Evolutionary conservation across 2,329 filamentous ascomycete genomes (phyloP), one percentile per base, ranked within the genome.

Genomic region (Metarhizium brunneum): DNA sequence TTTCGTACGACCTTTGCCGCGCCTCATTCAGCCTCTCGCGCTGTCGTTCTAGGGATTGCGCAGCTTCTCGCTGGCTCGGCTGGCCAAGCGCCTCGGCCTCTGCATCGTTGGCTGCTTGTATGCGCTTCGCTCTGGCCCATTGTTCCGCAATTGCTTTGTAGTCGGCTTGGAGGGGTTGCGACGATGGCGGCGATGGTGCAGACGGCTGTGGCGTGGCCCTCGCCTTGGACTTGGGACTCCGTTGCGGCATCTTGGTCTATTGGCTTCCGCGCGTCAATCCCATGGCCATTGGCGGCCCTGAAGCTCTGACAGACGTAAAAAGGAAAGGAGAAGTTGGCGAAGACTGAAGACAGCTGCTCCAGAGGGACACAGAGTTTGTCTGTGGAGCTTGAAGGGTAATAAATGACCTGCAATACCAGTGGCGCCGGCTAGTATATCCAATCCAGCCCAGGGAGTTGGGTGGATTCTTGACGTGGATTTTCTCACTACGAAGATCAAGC

Each of bases 141-240:
- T 82, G 73, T 43, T 76, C 75, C 18, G 77, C 73, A 58, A 83
- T 79, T 56, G 73, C 68, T 62, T 79, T 70, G 70, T 80, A 80
- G 43, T 83, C 78, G 65, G 73, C 42, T n/a, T 48, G 47, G 6
- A 54, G 47, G 8, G 53, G 29, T 35, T 36, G 20, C 10, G 47
- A 7, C 3, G 52, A 2, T 6, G 53, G 8, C 11, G 45, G 45
- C 25, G 20, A 29, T n/a, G 53, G 18, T 4, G 54, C 30, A 20
- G 47, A 63, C 25, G 58, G 53, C 49, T 61, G 50, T 48, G 59
- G 55, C 55, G 59, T 54, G 52, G 54, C 59, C 58, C 65, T 63
- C 35, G 64, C 53, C 56, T 65, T 63, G 57, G 56, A 42, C 48
- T 58, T 67, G 52, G 61, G 59, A 54, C 59, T 65, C 52, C 53